Percentiles rank a stretch among this genome's conserved stretches.
These are phyloP conservation scores for Hapsidospora chrysogenum DNA, from an alignment of 495 filamentous ascomycete genomes.

Conservation along the genomic window DNA sequence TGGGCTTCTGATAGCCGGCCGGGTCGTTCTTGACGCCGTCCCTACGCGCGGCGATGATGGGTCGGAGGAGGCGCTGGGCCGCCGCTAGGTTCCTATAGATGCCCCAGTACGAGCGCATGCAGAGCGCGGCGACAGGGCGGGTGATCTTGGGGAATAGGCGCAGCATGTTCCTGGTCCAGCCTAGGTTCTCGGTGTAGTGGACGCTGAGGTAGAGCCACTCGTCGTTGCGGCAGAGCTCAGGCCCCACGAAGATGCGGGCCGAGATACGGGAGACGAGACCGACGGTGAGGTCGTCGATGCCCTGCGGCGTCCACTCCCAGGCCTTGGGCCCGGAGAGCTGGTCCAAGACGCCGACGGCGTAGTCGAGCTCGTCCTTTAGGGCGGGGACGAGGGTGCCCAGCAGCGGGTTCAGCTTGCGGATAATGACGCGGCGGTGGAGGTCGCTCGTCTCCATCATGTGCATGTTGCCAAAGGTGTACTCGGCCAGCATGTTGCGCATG, in stretches of 20 bases:
- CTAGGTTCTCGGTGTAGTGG: neutral
- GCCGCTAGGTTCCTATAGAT: neutral
- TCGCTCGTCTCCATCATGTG: neutral
- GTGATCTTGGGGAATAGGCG: neutral
- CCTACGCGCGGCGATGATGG: neutral
- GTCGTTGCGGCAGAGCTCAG: conserved; percentile 18
- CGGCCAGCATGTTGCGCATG: neutral
- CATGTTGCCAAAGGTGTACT: neutral
- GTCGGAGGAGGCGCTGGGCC: neutral
- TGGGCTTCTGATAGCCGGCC: neutral
- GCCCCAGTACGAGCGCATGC: neutral
- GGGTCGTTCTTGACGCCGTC: neutral
- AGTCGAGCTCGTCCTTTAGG: neutral
- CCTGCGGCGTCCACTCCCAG: neutral
- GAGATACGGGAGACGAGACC: conserved; percentile 23
- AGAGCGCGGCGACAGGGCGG: neutral
- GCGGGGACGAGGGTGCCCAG: neutral
- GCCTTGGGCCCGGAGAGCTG: neutral
- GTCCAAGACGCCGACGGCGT: neutral
- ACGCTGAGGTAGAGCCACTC: conserved; percentile 18
- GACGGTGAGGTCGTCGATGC: neutral
- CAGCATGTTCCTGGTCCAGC: neutral
- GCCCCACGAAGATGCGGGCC: conserved; percentile 22
- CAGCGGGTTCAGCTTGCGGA: neutral
- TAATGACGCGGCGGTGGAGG: neutral